Conservation (phyloP, 225 moss, liverwort and hornwort genomes). For the Sphagnum contortum region DNA sequence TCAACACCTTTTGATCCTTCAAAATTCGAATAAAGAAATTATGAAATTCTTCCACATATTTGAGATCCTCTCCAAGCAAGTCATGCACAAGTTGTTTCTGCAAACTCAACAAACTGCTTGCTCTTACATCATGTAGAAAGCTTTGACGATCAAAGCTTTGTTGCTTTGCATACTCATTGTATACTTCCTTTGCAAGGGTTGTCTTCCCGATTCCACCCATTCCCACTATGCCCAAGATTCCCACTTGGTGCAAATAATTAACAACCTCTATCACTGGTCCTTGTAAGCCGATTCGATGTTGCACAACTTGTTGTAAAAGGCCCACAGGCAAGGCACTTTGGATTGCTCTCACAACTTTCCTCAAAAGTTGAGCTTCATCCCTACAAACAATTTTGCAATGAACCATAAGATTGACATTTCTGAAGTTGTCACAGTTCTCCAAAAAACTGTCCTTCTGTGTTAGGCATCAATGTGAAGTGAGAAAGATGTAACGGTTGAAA, state of each 20-base stretch:
- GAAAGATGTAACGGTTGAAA: no score
- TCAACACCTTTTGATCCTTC: constrained; percentile 14
- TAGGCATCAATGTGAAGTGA: no score
- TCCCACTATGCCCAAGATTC: constrained; percentile 1
- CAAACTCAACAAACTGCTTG: background rate
- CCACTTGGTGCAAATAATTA: background rate
- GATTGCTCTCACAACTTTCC: constrained; percentile 3
- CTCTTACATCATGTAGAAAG: constrained; percentile 9
- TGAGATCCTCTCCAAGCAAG: background rate
- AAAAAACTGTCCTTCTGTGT: no score
- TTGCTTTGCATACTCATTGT: background rate
- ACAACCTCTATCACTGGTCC: constrained; percentile 1
- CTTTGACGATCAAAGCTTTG: background rate
- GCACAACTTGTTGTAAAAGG: background rate
- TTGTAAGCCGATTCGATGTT: background rate
- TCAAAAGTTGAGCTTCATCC: constrained; percentile 5
- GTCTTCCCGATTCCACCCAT: constrained; percentile 12
- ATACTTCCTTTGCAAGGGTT: constrained; percentile 4
- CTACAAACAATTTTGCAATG: background rate
- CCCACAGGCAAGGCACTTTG: background rate
- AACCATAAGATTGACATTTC: no score
- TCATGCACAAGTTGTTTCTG: constrained; percentile 2
- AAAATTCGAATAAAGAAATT: background rate
- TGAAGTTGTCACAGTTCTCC: no score
- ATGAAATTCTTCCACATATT: no score